Base-by-base conservation (phyloP, 2,329 filamentous ascomycete species). In the Xylaria sp. region DNA sequence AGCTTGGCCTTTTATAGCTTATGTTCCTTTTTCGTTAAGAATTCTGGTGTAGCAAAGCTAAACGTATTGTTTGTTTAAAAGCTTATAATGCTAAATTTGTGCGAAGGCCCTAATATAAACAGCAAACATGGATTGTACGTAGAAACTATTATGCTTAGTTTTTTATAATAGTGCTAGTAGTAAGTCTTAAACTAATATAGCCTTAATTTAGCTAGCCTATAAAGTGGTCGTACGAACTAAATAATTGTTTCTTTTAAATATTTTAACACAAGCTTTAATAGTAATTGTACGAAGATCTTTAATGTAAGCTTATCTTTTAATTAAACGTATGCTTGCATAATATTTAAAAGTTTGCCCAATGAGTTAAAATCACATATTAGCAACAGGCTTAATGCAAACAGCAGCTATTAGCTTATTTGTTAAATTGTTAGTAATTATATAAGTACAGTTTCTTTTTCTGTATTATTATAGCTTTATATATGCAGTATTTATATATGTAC, bases 51-150 rank as follows among this genome's bases (percentile, higher is more conserved):
- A n/a, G n/a, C 33, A 51, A 51, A 51, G 7, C 17, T 51, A 51
- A 51, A 51, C 2, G n/a, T 51, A 33, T 51, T 51, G 17, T 51
- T 51, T 51, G 20, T 51, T 51, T 51, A 33, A n/a, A 51, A 51
- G 3, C 15, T 51, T 7, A n/a, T 51, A 33, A 51, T 51, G 5
- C n/a, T 33, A 51, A 51, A 51, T 2, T 51, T 51, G 2, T 33
- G 17, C 7, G 6, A n/a, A 33, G 2, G 5, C 3, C 7, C 9
- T 33, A 15, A 15, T 3, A 51, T n/a, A n/a, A 33, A 6, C 9
- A 51, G 11, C 1, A 51, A 33, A n/a, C n/a, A 51, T 51, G 33
- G 33, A 15, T 51, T 33, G 15, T 51, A 51, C 27, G 27, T 51
- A 20, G 33, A 51, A n/a, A 51, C 27, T n/a, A 7, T n/a, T 51